Evolutionary conservation across 345 rosid species (phyloP).

Genomic region (Syzygium aqueum): DNA sequence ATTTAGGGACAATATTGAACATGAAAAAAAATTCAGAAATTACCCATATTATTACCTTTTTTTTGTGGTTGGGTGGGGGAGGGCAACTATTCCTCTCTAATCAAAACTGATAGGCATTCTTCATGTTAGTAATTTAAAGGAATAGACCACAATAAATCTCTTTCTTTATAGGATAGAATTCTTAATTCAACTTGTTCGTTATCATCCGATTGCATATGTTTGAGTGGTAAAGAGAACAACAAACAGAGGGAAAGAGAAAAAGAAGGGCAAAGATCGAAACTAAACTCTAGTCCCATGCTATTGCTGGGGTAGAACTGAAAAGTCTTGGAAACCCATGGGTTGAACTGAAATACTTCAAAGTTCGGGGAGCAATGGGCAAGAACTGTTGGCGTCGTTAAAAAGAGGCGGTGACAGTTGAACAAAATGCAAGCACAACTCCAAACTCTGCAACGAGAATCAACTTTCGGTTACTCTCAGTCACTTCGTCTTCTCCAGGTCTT

Average conservation of each 20-base stretch:
- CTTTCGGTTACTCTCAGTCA: not conserved
- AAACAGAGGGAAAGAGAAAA: not conserved
- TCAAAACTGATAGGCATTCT: too few relatives aligned
- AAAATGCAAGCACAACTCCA: not conserved
- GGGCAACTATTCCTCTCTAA: too few relatives aligned
- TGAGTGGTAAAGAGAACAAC: not conserved
- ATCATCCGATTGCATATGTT: not conserved
- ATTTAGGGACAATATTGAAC: not conserved
- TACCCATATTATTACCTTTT: not conserved
- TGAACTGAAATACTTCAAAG: not conserved
- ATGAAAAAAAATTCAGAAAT: not conserved
- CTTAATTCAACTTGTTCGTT: not conserved
- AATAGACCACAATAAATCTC: too few relatives aligned
- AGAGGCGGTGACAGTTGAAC: not conserved
- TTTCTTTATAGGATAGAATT: too few relatives aligned
- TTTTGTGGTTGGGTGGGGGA: too few relatives aligned
- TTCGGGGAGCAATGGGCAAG: not conserved
- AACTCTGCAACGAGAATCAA: not conserved
- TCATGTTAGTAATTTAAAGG: too few relatives aligned
- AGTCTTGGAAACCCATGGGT: not conserved
- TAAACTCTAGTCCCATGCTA: not conserved
- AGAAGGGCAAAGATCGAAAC: not conserved
- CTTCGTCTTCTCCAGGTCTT: not conserved
- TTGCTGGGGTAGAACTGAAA: not conserved
- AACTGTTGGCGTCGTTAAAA: not conserved